Base-by-base conservation (phyloP, 805 yeast genomes). In the Kluyveromyces wickerhamii region DNA sequence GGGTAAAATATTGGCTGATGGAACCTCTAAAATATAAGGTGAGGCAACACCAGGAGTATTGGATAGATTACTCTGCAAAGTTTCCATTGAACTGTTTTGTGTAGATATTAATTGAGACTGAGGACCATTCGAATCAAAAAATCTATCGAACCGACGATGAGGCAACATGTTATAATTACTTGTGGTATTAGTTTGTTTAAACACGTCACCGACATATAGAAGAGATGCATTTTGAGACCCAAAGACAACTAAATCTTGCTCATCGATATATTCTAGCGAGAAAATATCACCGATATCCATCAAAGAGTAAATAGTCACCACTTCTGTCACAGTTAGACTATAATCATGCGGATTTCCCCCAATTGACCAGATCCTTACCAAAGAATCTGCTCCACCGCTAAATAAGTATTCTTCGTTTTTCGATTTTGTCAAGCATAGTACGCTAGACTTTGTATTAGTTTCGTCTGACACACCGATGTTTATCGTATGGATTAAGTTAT, bases 171-270 rank as follows among this genome's bases (percentile, higher is more conserved):
- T 59, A 17, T 57, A 48, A 44, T 57, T 57, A 17, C 39, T 43
- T 9, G 35, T 35, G 6, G 36, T 37, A 15, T 47, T 33, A 12
- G 52, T 29, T 29, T 48, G 37, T 14, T 52, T 46, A 24, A 55
- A 44, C 4, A 57, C 39, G 25, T 52, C 48, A 29, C 69, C 69
- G 38, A 84, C 77, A 76, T 83, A 89, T 27, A 84, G 71, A 12
- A 89, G 71, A 1, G 88, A 72, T 3, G 97, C 96, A 53, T 88
- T 89, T 56, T 92, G 97, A 9, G 95, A 79, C 4, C 98, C 98
- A 47, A 85, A 72, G 42, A 78, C 84, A 4, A 89, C 64, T 0
- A 84, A 74, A 30, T 76, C 68, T 8, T 72, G 54, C 2, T 60
- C 44, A 13, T 74, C 71, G 11, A 79, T 67, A 76, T 92, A 85